A percentile compares a stretch with the other conserved stretches of the same genome.
Conservation (phyloP, 805 yeast species). For the Lipomyces sp. region DNA sequence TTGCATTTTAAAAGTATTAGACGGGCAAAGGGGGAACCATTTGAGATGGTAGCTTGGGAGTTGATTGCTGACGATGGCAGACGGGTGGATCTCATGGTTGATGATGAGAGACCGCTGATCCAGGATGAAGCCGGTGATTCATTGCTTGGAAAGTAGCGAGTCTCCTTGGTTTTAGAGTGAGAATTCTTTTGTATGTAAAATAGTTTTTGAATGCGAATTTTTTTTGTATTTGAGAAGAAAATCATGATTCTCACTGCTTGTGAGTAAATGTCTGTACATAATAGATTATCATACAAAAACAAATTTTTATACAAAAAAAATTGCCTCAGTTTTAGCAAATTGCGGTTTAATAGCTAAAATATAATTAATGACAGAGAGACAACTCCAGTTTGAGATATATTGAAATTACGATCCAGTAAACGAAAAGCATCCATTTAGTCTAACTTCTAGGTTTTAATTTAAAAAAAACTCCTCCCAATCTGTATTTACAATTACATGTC, state of each 20-base stretch:
- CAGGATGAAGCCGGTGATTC: conserved; percentile 4
- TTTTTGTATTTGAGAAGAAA: not conserved
- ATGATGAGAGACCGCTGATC: conserved; percentile 43
- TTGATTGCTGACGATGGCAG: conserved; percentile 55
- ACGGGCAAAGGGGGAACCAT: conserved; percentile 60
- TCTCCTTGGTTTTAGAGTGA: not conserved
- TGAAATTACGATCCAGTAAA: not conserved
- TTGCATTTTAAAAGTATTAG: conserved; percentile 73
- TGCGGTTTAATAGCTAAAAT: not conserved
- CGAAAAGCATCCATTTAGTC: not conserved
- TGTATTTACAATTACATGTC: conserved; percentile 47
- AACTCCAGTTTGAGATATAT: not conserved
- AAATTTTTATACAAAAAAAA: not conserved
- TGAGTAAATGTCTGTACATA: not conserved
- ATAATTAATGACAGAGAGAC: not conserved
- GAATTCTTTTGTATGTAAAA: not conserved
- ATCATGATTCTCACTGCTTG: not conserved
- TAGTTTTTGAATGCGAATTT: not conserved
- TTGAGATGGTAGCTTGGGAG: conserved; percentile 67
- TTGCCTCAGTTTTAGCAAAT: not conserved
- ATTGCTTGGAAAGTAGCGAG: conserved; percentile 10
- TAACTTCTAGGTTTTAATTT: not conserved
- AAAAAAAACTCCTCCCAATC: not conserved
- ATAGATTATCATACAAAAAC: not conserved
- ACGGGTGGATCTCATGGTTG: conserved; percentile 48